Conservation (phyloP, 2,329 filamentous ascomycete genomes). For the Plectosphaerella cucumerina region DNA sequence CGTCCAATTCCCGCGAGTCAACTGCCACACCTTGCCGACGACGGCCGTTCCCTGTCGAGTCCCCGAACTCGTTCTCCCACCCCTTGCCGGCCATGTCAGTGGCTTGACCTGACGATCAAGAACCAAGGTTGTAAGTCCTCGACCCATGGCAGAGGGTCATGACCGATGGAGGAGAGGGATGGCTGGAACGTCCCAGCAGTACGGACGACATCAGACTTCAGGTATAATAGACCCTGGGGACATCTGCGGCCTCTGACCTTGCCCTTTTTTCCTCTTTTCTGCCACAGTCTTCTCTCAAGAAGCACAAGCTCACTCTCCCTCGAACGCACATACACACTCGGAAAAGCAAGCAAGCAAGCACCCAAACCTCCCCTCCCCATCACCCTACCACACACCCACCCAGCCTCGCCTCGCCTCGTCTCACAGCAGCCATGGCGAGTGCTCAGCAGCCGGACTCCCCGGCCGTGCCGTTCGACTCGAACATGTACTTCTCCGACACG, state of each 20-base stretch:
- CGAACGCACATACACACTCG: background rate
- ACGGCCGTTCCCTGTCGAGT: conserved; percentile 1
- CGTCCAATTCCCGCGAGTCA: background rate
- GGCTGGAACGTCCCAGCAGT: background rate
- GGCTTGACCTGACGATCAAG: background rate
- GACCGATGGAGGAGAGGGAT: background rate
- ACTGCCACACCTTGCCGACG: background rate
- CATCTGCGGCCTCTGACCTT: background rate
- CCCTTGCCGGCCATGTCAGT: conserved; percentile 1
- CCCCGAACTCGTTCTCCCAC: background rate
- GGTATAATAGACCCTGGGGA: background rate
- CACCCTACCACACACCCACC: background rate
- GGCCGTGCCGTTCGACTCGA: background rate
- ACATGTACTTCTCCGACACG: background rate
- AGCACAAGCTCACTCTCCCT: background rate
- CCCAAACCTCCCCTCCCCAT: background rate
- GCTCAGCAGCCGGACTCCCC: background rate
- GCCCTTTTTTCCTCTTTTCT: background rate
- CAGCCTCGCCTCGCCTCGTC: background rate
- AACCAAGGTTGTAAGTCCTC: conserved; percentile 1
- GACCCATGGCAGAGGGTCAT: background rate
- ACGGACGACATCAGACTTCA: conserved; percentile 4
- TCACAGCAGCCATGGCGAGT: background rate
- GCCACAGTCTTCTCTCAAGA: no score
- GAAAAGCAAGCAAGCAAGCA: background rate